phyloP scores from a whole-genome alignment of 75 land plant species.

The Pinus taeda region DNA sequence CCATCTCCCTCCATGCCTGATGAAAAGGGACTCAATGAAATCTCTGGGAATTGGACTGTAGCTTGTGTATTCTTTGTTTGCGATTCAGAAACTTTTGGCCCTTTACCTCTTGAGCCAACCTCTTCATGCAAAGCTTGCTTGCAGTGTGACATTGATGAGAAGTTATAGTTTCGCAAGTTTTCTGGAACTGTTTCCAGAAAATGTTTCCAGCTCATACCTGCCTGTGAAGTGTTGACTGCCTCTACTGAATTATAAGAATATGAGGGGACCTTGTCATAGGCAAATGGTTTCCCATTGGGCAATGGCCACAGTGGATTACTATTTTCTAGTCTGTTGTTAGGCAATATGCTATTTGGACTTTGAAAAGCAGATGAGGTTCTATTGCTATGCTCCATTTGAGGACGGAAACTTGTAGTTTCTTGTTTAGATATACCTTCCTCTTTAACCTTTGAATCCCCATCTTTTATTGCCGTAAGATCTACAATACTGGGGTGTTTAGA shows the following conservation, averaged over 20 bases:
- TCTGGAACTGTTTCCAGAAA: constrained; percentile 12
- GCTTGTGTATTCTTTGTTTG: constrained; percentile 3
- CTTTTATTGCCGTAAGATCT: background rate
- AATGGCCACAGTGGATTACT: constrained; percentile 2
- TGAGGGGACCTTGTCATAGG: background rate
- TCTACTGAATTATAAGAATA: constrained; percentile 3
- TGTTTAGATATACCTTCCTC: constrained; percentile 3
- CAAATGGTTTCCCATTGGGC: background rate
- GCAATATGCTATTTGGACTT: background rate
- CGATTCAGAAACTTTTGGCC: constrained; percentile 6
- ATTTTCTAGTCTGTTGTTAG: background rate
- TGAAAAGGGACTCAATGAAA: background rate
- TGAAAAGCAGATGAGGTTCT: constrained; percentile 1
- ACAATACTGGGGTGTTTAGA: background rate
- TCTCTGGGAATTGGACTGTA: background rate
- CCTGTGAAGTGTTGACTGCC: background rate
- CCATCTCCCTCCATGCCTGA: constrained; percentile 10
- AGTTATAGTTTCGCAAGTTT: constrained; percentile 7
- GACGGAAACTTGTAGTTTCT: constrained; percentile 9
- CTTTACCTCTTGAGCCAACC: background rate
- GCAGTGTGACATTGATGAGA: background rate
- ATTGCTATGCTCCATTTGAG: background rate
- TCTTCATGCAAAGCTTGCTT: background rate
- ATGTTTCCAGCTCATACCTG: constrained; percentile 7
- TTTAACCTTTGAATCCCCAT: background rate